These are phyloP conservation scores for Lentinus brumalis DNA, from an alignment of 768 basidiomycete species.

Conservation along the genomic window DNA sequence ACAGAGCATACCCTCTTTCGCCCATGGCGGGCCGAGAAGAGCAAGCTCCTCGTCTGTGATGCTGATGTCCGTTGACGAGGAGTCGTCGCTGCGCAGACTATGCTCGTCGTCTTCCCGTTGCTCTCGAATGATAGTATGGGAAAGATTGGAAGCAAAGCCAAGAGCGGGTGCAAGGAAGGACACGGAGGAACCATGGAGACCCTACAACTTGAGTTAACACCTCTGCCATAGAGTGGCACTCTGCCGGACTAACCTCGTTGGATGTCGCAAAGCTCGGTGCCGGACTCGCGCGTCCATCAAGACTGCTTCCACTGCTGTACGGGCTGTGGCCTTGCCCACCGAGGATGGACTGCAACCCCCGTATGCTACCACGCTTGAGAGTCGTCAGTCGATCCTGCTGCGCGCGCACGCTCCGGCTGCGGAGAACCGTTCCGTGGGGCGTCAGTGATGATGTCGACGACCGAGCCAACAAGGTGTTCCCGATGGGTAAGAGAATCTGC, in stretches of 20 bases:
- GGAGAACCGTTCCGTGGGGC: conserved; percentile 50
- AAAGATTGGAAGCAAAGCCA: conserved; percentile 96
- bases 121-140: conserved; percentile 95
- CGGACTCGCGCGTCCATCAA: conserved; percentile 90
- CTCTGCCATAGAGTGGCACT: neutral
- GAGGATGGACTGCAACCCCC: conserved; percentile 83
- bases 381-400: conserved; percentile 72
- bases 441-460: conserved; percentile 59
- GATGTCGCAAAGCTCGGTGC: conserved; percentile 94
- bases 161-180: conserved; percentile 81
- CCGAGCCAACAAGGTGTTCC: conserved; percentile 42
- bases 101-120: conserved; percentile 88
- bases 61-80: conserved; percentile 73
- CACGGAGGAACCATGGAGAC: conserved; percentile 61
- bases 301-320: conserved; percentile 81
- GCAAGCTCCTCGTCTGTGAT: conserved; percentile 96
- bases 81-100: conserved; percentile 64
- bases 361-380: conserved; percentile 89
- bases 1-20: conserved; percentile 95
- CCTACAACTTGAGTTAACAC: conserved; percentile 36
- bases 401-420: conserved; percentile 70
- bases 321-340: conserved; percentile 70
- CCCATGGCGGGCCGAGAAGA: conserved; percentile 95
- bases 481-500: conserved; percentile 84
- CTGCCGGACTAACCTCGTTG: conserved; percentile 59